phyloP scores from a whole-genome alignment of 306 rosid species.

The Corylus avellana region DNA sequence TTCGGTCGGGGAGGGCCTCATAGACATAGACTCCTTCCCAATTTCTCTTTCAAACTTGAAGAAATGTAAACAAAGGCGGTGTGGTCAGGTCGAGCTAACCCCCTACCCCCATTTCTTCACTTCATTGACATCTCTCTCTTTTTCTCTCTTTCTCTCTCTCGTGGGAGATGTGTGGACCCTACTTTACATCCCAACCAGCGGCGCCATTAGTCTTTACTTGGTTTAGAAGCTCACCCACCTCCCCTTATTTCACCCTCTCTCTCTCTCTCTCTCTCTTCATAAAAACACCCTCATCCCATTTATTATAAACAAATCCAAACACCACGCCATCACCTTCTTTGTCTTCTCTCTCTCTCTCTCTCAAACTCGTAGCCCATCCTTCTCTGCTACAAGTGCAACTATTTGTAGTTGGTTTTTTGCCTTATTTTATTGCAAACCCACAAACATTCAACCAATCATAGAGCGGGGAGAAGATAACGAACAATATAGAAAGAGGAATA shows the following conservation, averaged over 20 bases:
- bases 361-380: conserved; percentile 2
- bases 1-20: conserved; percentile 29
- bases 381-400: conserved; percentile 11
- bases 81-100: conserved; percentile 40
- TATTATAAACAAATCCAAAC: conserved; percentile 39
- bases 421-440: neutral
- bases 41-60: conserved; percentile 15
- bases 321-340: neutral
- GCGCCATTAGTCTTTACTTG: conserved; percentile 82
- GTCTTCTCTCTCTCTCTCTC: neutral
- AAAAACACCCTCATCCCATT: conserved; percentile 12
- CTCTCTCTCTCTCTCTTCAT: conserved; percentile 6
- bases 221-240: conserved; percentile 79
- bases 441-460: conserved; percentile 8
- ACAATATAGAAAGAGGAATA: neutral
- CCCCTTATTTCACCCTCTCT: neutral
- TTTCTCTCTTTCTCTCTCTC: conserved; percentile 27
- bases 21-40: neutral
- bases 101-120: conserved; percentile 27
- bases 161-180: conserved; percentile 47
- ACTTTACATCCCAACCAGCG: conserved; percentile 57
- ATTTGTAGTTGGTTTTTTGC: neutral
- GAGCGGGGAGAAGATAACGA: neutral
- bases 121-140: conserved; percentile 10
- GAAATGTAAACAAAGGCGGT: conserved; percentile 41